Base-by-base conservation (phyloP, 2,329 filamentous ascomycete species). In the Dactylella cylindrospora region DNA sequence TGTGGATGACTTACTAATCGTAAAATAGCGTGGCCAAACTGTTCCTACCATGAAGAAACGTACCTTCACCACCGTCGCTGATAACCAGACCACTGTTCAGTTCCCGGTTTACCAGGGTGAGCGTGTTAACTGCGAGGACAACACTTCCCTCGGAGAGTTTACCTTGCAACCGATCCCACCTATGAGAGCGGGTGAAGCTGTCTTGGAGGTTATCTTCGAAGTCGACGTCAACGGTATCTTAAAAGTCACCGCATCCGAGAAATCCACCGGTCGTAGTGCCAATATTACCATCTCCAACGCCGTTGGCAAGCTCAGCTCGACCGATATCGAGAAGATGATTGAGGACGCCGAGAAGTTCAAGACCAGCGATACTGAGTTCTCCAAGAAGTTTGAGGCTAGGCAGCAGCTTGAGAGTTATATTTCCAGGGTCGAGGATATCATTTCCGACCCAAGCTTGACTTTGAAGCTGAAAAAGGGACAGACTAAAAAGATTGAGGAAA, bases 241-340 rank as follows among this genome's bases (percentile, higher is more conserved):
- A 69, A 98, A 98, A 85, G 93, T 97, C 72, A 97, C 91, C 66
- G 93, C 93, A 69, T 96, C 91, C 40, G 93, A 98, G 84, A 98
- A 98, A 85, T 91, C 89, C 70, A 95, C 93, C 26, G 93, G 93
- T 72, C 90, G 93, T 75, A 93, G 82, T 73, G 93, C 93, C 78
- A 98, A 98, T 84, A 98, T 98, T 76, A 98, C 93, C 75, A 98
- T 98, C 78, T 89, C 88, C 78, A 98, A 98, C 84, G 95, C 93
- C 62, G 91, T 98, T 72, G 93, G 93, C 76, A 98, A 98, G 82
- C 88, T 98, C 69, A 95, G 90, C 66, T 87, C 85, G 49, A 77
- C 78, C 66, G 93, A 98, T 79, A 98, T 98, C 68, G 93, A 98
- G 81, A 90, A 84, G 80, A 97, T 97, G 91, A 89, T 98, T 67